Evolutionary conservation across 768 basidiomycete genomes (phyloP).

Genomic region (Lanmaoa rubissima): DNA sequence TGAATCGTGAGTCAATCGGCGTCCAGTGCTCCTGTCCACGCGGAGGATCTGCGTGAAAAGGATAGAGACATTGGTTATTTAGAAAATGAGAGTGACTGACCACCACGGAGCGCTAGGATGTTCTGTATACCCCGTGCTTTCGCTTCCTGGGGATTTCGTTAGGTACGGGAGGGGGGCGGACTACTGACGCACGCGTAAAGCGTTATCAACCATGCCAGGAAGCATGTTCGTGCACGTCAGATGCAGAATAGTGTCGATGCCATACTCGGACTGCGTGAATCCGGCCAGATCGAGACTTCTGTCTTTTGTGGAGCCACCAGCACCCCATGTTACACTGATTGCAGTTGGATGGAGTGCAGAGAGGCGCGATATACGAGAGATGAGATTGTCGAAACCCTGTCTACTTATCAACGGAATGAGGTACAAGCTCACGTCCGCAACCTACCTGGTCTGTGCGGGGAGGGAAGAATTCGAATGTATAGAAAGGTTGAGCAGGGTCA

Average conservation of each 20-base stretch:
- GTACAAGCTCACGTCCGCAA: neutral
- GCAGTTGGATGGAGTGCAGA: constrained; percentile 76
- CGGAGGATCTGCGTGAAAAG: constrained; percentile 68
- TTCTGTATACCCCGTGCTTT: constrained; percentile 83
- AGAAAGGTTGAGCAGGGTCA: constrained; percentile 61
- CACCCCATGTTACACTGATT: constrained; percentile 96
- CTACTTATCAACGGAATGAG: constrained; percentile 1
- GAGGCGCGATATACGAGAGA: constrained; percentile 83
- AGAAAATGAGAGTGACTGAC: constrained; percentile 38
- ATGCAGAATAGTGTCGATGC: constrained; percentile 87
- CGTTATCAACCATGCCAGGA: constrained; percentile 79
- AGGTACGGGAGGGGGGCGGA: neutral
- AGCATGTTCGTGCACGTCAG: constrained; percentile 98
- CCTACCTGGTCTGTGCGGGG: constrained; percentile 86
- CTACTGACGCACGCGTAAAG: constrained; percentile 62
- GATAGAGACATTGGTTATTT: neutral
- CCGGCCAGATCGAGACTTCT: constrained; percentile 84
- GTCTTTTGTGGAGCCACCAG: constrained; percentile 89
- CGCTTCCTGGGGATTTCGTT: constrained; percentile 52
- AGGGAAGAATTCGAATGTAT: constrained; percentile 96
- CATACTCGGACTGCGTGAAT: constrained; percentile 68
- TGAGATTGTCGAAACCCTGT: constrained; percentile 89
- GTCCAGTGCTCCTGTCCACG: constrained; percentile 94
- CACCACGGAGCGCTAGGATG: constrained; percentile 90
- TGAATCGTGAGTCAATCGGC: constrained; percentile 78